Conservation (phyloP, 208 protist genomes). For the Trypanosoma vivax region DNA sequence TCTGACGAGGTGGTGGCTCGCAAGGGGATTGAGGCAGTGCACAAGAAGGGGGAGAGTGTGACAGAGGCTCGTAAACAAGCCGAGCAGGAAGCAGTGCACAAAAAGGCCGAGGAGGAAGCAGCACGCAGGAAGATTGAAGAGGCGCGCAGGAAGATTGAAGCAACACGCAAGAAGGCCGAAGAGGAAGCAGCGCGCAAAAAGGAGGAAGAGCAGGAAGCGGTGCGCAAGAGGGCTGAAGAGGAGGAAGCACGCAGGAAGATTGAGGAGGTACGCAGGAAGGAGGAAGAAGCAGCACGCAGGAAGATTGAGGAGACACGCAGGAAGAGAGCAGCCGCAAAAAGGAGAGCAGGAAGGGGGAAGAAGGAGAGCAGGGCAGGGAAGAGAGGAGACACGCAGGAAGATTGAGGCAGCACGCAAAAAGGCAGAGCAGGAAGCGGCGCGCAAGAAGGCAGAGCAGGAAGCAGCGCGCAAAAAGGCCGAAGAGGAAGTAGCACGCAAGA, state of each 20-base stretch:
- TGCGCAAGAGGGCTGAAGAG: conserved; percentile 5
- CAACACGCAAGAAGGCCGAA: conserved; percentile 6
- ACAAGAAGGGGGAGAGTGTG: conserved; percentile 3
- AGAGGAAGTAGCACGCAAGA: conserved; percentile 5
- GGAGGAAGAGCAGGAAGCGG: conserved; percentile 4
- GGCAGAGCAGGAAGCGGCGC: conserved; percentile 5
- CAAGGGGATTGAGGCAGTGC: conserved; percentile 3
- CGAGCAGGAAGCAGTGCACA: conserved; percentile 13
- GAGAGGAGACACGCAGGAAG: neutral
- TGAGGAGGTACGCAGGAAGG: conserved; percentile 5
- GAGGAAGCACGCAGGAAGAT: conserved; percentile 5
- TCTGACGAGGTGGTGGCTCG: conserved; percentile 4
- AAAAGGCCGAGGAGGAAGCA: conserved; percentile 9
- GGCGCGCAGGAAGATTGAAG: neutral
- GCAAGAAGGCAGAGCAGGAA: conserved; percentile 2
- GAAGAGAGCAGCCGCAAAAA: conserved; percentile 2
- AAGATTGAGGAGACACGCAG: conserved; percentile 11
- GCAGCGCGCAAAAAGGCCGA: conserved; percentile 5
- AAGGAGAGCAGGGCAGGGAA: conserved; percentile 4
- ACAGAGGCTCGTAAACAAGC: conserved; percentile 11
- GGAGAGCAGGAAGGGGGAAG: neutral
- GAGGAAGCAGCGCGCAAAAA: conserved; percentile 5
- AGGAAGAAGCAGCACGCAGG: conserved; percentile 1
- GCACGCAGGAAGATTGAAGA: conserved; percentile 1
- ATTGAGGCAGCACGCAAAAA: conserved; percentile 10